phyloP scores from a whole-genome alignment of 225 moss, liverwort and hornwort species.

The Straminergon stramineum region DNA sequence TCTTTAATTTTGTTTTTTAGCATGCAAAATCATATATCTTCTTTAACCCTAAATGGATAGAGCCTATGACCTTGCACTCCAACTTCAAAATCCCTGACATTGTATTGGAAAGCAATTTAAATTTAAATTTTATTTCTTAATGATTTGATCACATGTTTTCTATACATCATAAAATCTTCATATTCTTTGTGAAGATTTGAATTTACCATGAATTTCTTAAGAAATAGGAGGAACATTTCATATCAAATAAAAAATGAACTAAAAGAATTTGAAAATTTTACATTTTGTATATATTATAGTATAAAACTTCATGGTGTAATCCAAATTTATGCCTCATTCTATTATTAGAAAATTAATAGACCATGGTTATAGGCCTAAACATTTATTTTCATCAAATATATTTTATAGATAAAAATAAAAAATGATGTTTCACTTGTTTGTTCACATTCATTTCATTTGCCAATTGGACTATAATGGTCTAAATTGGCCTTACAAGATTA shows the following conservation, averaged over 20 bases:
- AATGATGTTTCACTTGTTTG: not conserved
- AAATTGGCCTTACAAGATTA: no score
- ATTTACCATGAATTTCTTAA: not conserved
- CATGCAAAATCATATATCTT: no score
- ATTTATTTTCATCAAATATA: not conserved
- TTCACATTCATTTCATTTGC: no score
- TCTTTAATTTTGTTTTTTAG: no score
- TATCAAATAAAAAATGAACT: not conserved
- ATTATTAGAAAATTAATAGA: not conserved
- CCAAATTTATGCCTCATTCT: not conserved
- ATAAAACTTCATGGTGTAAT: no score
- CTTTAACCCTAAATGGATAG: no score
- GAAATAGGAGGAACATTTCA: not conserved
- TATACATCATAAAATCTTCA: not conserved
- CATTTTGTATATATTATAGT: no score
- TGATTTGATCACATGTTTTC: not conserved
- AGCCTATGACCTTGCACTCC: not conserved
- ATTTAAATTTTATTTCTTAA: not conserved
- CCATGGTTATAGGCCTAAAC: not conserved
- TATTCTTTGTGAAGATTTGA: not conserved
- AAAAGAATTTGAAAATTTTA: no score
- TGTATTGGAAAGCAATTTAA: no score
- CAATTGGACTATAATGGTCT: no score
- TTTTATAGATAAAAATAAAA: not conserved
- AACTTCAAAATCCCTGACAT: not conserved